Evolutionary conservation across 2,329 filamentous ascomycete species (phyloP).

Genomic region (Dendrostoma leiphaemia): DNA sequence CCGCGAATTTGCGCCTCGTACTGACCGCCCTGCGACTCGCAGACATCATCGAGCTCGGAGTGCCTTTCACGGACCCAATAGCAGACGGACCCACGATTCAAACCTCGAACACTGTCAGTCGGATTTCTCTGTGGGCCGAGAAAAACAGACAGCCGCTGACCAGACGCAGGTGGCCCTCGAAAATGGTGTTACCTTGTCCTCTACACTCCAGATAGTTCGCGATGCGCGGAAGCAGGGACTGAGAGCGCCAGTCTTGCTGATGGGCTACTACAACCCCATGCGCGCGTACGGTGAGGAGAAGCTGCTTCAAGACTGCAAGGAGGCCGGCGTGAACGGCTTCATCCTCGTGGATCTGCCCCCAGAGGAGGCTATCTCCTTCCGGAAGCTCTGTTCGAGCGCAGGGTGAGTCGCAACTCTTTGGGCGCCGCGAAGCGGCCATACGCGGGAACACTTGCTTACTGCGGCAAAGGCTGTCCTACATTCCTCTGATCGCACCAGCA

Average conservation of each 20-base stretch:
- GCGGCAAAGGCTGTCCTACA: slow-evolving; percentile 78
- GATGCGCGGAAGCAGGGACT: slow-evolving; percentile 76
- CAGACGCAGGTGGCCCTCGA: slow-evolving; percentile 60
- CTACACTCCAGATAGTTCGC: slow-evolving; percentile 79
- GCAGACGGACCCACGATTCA: slow-evolving; percentile 97
- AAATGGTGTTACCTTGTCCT: slow-evolving; percentile 82
- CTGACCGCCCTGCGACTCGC: slow-evolving; percentile 12
- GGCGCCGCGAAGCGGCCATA: neutral
- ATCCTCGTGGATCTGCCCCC: slow-evolving; percentile 95
- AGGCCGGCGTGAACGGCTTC: slow-evolving; percentile 89
- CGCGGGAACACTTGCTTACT: neutral
- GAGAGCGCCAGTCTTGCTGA: slow-evolving; percentile 80
- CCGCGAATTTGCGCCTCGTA: neutral
- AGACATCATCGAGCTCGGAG: slow-evolving; percentile 94
- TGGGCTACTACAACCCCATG: slow-evolving; percentile 99
- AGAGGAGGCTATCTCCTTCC: slow-evolving; percentile 92
- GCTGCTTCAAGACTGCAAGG: slow-evolving; percentile 79
- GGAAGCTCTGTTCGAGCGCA: slow-evolving; percentile 75
- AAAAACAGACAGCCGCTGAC: slow-evolving; percentile 4
- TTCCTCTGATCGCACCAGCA: slow-evolving; percentile 92
- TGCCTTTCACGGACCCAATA: slow-evolving; percentile 97
- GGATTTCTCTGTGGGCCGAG: too few species aligned
- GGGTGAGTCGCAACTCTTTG: slow-evolving; percentile 48
- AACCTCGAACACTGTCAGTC: slow-evolving; percentile 78
- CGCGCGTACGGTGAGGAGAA: slow-evolving; percentile 91